Percentiles rank a stretch among this genome's conserved stretches.
Evolutionary conservation across 2,329 filamentous ascomycete genomes (phyloP).

Genomic region (Colletotrichum spinosum): DNA sequence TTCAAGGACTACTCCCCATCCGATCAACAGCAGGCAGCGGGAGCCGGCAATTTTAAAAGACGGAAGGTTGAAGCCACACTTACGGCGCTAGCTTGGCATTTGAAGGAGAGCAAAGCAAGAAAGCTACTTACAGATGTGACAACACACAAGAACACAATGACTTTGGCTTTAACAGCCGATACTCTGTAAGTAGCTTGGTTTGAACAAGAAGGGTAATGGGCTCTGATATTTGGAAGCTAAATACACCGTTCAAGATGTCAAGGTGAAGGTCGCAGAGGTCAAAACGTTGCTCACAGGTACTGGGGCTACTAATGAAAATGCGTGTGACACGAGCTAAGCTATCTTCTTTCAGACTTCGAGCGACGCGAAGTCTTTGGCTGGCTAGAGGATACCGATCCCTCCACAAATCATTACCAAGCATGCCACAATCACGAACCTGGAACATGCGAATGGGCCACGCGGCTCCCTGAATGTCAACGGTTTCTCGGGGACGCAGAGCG

Average conservation of each 20-base stretch:
- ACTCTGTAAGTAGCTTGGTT: not conserved
- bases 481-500: not conserved
- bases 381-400: not conserved
- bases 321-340: not conserved
- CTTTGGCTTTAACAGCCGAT: not conserved
- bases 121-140: not conserved
- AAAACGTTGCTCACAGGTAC: not conserved
- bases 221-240: too few species aligned
- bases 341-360: not conserved
- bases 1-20: not conserved
- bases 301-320: too few species aligned
- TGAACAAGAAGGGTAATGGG: too few species aligned
- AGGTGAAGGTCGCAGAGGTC: too few species aligned
- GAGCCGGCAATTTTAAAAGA: not conserved
- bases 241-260: too few species aligned
- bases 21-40: too few species aligned
- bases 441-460: slow-evolving; percentile 2
- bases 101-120: not conserved
- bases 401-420: not conserved
- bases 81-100: not conserved
- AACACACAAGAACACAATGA: not conserved
- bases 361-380: not conserved
- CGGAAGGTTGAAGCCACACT: not conserved
- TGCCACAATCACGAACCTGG: not conserved
- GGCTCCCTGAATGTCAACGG: not conserved